A percentile compares a stretch with the other conserved stretches of the same genome.
These are phyloP conservation scores for Ophiostoma quercus DNA, from an alignment of 2,329 filamentous ascomycete genomes.

Conservation along the genomic window DNA sequence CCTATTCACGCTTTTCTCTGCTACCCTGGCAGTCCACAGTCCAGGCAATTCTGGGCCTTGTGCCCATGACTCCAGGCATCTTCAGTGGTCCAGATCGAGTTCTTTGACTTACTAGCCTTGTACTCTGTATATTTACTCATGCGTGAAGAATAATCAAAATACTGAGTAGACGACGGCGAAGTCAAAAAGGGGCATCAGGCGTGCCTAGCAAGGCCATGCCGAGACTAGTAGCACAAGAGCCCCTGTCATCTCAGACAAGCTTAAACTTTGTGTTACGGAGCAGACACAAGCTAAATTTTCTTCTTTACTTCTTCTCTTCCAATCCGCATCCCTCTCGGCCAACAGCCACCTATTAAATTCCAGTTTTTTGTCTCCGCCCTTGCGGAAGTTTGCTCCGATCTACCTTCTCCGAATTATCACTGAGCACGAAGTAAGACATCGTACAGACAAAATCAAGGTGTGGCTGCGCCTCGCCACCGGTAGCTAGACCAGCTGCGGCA, in stretches of 20 bases:
- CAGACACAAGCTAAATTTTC: neutral
- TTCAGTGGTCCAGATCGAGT: neutral
- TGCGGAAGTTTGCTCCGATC: neutral
- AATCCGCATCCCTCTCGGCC: neutral
- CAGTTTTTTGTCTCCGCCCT: too few relatives aligned
- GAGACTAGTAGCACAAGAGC: neutral
- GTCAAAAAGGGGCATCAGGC: neutral
- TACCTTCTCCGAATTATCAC: neutral
- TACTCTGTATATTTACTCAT: neutral
- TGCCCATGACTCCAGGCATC: neutral
- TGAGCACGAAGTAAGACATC: too few relatives aligned
- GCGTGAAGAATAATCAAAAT: neutral
- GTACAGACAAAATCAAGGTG: neutral
- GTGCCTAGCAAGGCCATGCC: slow-evolving; percentile 1
- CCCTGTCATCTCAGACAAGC: neutral
- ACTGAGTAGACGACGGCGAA: neutral
- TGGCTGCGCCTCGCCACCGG: neutral
- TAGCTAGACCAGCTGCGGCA: neutral
- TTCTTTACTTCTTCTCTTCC: neutral
- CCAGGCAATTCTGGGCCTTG: neutral
- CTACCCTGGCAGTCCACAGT: neutral
- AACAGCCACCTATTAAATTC: too few relatives aligned
- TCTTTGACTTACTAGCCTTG: neutral
- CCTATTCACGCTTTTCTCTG: neutral
- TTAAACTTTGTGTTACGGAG: neutral